phyloP scores from a whole-genome alignment of 2,329 filamentous ascomycete species.

The Beauveria sp. region DNA sequence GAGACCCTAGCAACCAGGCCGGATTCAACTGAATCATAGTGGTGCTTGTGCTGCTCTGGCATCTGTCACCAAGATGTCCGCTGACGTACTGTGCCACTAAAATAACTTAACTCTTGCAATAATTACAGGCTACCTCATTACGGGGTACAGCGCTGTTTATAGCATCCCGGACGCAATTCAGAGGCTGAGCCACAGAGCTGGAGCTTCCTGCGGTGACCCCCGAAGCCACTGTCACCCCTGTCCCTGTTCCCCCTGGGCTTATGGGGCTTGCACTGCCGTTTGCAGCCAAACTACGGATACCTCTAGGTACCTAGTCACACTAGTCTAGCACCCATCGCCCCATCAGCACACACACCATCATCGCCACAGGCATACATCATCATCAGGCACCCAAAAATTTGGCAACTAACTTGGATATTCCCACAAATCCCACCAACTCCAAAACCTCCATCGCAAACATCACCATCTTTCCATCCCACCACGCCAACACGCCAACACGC shows the following conservation, averaged over 20 bases:
- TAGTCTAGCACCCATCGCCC: too few relatives aligned
- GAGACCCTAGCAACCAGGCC: neutral
- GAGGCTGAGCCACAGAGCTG: neutral
- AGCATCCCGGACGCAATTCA: neutral
- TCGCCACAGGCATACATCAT: neutral
- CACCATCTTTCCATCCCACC: neutral
- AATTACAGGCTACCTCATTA: too few relatives aligned
- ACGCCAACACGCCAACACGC: too few relatives aligned
- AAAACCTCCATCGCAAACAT: constrained; percentile 9
- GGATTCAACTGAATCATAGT: neutral
- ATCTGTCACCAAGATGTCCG: neutral
- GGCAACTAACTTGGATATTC: neutral
- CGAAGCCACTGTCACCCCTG: neutral
- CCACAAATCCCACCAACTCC: neutral
- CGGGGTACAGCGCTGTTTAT: neutral
- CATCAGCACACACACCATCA: too few relatives aligned
- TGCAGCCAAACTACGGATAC: neutral
- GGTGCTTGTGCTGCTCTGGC: neutral
- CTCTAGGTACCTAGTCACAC: too few relatives aligned
- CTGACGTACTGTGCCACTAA: neutral
- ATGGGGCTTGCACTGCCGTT: neutral
- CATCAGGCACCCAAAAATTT: neutral
- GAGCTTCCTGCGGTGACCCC: neutral
- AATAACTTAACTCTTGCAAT: too few relatives aligned
- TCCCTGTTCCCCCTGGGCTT: neutral